Evolutionary conservation across 305 asterid genomes (phyloP).

Genomic region (Fraxinus greggii): DNA sequence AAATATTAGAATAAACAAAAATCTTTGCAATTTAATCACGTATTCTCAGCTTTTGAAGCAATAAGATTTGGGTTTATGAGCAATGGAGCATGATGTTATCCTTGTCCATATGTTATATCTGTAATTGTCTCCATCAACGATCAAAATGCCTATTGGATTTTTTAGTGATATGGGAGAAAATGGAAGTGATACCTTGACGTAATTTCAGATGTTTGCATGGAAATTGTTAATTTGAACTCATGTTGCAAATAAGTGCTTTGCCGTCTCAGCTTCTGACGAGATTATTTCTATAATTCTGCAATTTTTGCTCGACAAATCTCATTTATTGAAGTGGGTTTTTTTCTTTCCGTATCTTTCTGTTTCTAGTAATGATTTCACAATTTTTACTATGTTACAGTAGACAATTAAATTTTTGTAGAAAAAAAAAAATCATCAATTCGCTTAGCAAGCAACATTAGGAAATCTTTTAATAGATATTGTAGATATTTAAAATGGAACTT

Average conservation of each 20-base stretch:
- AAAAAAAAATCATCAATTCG: background rate
- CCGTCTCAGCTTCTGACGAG: background rate
- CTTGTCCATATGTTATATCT: background rate
- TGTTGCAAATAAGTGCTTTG: background rate
- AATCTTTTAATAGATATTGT: background rate
- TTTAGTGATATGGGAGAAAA: background rate
- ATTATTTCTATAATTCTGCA: background rate
- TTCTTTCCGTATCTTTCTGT: background rate
- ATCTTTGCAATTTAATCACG: background rate
- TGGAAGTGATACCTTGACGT: background rate
- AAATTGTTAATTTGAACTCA: background rate
- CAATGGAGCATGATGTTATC: background rate
- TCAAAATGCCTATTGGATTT: background rate
- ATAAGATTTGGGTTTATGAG: background rate
- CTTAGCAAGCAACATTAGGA: slow-evolving; percentile 3
- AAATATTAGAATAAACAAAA: background rate
- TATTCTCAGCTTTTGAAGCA: background rate
- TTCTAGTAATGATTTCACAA: background rate
- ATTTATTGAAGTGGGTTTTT: background rate
- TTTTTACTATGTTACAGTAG: background rate
- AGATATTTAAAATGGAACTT: slow-evolving; percentile 16
- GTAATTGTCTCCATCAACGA: background rate
- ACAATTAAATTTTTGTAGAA: background rate
- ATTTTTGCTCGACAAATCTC: background rate
- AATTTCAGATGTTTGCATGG: background rate